Evolutionary conservation across 306 rosid species (phyloP).

Genomic region (Quercus engelmannii): DNA sequence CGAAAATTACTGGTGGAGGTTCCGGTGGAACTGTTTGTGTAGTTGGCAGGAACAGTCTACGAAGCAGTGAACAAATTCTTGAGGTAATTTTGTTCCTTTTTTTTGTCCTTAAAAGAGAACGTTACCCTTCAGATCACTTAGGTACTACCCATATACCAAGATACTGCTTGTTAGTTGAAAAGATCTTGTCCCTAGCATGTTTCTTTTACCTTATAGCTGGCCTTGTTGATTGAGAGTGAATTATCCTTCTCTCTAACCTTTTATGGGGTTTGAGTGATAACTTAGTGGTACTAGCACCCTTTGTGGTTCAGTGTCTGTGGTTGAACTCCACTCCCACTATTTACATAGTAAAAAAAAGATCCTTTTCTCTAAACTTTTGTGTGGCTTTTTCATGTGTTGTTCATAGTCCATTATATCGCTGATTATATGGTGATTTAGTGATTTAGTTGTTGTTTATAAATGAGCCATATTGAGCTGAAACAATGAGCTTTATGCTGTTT

Average conservation of each 20-base stretch:
- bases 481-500: not conserved
- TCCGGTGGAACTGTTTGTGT: slow-evolving; percentile 93
- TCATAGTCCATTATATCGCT: not conserved
- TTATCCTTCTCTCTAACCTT: not conserved
- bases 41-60: slow-evolving; percentile 66
- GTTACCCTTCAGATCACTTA: not conserved
- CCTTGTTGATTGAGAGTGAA: not conserved
- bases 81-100: slow-evolving; percentile 46
- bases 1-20: slow-evolving; percentile 93
- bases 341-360: too few species aligned
- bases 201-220: not conserved
- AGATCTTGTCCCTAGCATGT: not conserved
- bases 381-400: not conserved
- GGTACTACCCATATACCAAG: not conserved
- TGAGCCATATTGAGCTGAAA: not conserved
- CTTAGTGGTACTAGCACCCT: too few species aligned
- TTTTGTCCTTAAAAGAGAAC: not conserved
- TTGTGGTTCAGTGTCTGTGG: too few species aligned
- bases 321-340: too few species aligned
- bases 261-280: not conserved
- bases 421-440: not conserved
- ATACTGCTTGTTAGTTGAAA: not conserved
- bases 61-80: slow-evolving; percentile 76
- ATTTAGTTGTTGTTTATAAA: not conserved
- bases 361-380: not conserved